Conservation (phyloP, 2,329 filamentous ascomycete genomes). For the Immersiporthe knoxdaviesiana region DNA sequence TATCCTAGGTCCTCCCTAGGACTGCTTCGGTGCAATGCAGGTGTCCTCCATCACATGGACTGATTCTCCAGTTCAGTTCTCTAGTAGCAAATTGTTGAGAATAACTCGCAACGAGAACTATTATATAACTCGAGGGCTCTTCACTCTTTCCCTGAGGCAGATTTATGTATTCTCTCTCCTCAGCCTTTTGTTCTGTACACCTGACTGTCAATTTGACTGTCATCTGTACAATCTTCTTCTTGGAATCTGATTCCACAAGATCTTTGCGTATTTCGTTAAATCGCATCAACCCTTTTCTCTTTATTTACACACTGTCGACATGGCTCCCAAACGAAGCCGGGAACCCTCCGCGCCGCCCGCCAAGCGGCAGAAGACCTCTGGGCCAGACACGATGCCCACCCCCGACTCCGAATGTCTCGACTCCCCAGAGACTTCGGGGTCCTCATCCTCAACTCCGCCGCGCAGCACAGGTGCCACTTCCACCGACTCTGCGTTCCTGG, state of each 20-base stretch:
- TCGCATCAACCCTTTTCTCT: not conserved
- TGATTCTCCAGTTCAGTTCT: no score
- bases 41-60: no score
- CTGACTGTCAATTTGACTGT: not conserved
- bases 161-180: not conserved
- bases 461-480: not conserved
- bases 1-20: not conserved
- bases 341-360: not conserved
- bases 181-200: not conserved
- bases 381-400: not conserved
- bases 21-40: no score
- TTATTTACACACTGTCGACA: not conserved
- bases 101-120: no score
- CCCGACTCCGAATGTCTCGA: not conserved
- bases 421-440: not conserved
- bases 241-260: not conserved
- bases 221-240: not conserved
- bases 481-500: not conserved
- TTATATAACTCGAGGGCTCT: not conserved
- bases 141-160: no score
- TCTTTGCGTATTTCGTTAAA: not conserved
- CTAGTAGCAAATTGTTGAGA: not conserved
- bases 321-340: not conserved
- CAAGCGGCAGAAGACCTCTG: constrained; percentile 1
- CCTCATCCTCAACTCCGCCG: not conserved